Conservation (phyloP, 768 basidiomycete species). For the Hydnomerulius pinastri region DNA sequence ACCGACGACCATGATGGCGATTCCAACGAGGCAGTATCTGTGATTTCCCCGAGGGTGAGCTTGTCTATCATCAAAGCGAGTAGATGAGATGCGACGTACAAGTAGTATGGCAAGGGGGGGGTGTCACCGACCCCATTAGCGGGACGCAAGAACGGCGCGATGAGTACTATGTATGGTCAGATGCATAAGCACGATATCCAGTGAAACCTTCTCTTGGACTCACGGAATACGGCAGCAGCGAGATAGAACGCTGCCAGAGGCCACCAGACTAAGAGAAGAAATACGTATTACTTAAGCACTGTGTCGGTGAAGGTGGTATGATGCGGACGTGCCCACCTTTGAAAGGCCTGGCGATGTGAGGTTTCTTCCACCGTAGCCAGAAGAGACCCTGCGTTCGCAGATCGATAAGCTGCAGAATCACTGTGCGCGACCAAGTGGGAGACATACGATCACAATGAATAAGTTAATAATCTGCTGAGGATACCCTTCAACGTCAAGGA, state of each 20-base stretch:
- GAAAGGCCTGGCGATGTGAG: slow-evolving; percentile 50
- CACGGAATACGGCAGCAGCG: slow-evolving; percentile 50
- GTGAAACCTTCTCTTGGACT: slow-evolving; percentile 14
- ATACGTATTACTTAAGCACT: background rate
- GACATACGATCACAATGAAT: slow-evolving; percentile 54
- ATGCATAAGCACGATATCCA: background rate
- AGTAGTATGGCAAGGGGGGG: slow-evolving; percentile 59
- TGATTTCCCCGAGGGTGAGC: background rate
- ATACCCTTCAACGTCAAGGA: slow-evolving; percentile 53
- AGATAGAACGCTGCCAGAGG: slow-evolving; percentile 59
- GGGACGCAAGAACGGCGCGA: slow-evolving; percentile 57
- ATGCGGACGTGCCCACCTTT: slow-evolving; percentile 47
- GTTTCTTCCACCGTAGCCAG: slow-evolving; percentile 54
- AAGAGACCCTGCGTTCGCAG: slow-evolving; percentile 45
- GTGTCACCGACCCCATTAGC: slow-evolving; percentile 58
- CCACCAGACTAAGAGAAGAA: slow-evolving; percentile 45
- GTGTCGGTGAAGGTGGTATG: background rate
- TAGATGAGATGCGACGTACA: slow-evolving; percentile 28
- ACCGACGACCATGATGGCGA: slow-evolving; percentile 47
- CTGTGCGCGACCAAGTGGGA: background rate
- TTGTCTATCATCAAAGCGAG: background rate
- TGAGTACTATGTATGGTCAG: slow-evolving; percentile 39
- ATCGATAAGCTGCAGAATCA: background rate
- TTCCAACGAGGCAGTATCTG: slow-evolving; percentile 57
- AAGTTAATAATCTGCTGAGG: slow-evolving; percentile 58